Evolutionary conservation across 495 filamentous ascomycete species (phyloP).

Genomic region (Lasiosphaeria hispida): DNA sequence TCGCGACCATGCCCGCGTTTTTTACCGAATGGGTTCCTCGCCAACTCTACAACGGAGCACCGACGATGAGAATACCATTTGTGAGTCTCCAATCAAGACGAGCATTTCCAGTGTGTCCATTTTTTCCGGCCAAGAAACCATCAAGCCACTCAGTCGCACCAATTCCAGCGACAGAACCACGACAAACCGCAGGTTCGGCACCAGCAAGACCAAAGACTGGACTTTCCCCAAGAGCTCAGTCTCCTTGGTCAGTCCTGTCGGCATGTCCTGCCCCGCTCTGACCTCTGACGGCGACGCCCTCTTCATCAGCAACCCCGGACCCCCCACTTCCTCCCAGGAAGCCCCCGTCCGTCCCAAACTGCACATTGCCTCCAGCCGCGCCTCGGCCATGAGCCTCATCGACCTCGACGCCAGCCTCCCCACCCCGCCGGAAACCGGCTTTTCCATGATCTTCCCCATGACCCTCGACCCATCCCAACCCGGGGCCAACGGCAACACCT

Average conservation of each 20-base stretch:
- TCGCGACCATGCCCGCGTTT: slow-evolving; percentile 2
- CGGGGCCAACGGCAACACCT: not conserved
- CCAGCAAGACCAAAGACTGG: slow-evolving; percentile 12
- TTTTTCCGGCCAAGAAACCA: not conserved
- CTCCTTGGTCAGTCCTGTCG: not conserved
- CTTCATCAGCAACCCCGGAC: slow-evolving; percentile 1
- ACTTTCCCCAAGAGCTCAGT: slow-evolving; percentile 1
- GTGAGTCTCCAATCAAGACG: not conserved
- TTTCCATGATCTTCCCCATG: not conserved
- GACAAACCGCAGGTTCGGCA: not conserved
- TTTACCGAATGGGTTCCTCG: slow-evolving; percentile 2
- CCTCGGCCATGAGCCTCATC: slow-evolving; percentile 3
- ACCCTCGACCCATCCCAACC: not conserved
- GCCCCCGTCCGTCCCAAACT: not conserved
- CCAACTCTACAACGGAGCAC: not conserved
- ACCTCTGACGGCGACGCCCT: not conserved
- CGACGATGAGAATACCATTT: not conserved
- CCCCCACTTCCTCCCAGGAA: not conserved
- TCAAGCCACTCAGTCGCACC: not conserved
- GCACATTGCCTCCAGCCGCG: not conserved
- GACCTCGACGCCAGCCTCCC: slow-evolving; percentile 6
- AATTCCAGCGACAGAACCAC: not conserved
- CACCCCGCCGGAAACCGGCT: not conserved
- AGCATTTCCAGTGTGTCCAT: not conserved
- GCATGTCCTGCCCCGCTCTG: not conserved